A percentile compares a stretch with the other conserved stretches of the same genome.
These are phyloP conservation scores for Solanum acaule DNA, from an alignment of 257 asterid genomes.

Conservation along the genomic window DNA sequence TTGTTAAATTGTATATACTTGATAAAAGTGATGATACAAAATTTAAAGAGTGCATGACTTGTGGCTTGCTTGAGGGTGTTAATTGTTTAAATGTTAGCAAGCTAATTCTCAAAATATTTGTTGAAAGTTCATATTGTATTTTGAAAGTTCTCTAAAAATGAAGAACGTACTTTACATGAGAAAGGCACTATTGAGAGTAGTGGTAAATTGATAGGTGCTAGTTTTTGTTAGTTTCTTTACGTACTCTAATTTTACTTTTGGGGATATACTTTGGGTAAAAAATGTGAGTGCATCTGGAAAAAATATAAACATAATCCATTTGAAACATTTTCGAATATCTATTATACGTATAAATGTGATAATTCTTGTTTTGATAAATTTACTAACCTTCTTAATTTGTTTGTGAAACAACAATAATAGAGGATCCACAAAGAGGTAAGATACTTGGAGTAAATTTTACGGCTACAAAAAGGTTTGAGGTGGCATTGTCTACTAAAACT, in stretches of 20 bases:
- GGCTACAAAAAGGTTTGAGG: neutral
- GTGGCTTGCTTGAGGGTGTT: neutral
- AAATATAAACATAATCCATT: neutral
- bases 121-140: neutral
- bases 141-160: no score
- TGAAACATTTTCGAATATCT: neutral
- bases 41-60: neutral
- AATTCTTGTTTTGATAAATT: neutral
- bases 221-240: no score
- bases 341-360: neutral
- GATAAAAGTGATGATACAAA: neutral
- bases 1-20: no score
- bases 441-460: neutral
- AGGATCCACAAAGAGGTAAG: neutral
- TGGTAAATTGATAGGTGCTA: no score
- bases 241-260: neutral
- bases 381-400: neutral
- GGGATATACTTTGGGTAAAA: neutral
- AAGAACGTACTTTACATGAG: neutral
- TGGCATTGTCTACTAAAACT: neutral
- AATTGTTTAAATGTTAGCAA: no score
- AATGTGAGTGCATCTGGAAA: no score
- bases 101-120: neutral
- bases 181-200: neutral
- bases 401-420: neutral